Base-by-base conservation (phyloP, 441 rosid species). In the Euphorbia corollata region DNA sequence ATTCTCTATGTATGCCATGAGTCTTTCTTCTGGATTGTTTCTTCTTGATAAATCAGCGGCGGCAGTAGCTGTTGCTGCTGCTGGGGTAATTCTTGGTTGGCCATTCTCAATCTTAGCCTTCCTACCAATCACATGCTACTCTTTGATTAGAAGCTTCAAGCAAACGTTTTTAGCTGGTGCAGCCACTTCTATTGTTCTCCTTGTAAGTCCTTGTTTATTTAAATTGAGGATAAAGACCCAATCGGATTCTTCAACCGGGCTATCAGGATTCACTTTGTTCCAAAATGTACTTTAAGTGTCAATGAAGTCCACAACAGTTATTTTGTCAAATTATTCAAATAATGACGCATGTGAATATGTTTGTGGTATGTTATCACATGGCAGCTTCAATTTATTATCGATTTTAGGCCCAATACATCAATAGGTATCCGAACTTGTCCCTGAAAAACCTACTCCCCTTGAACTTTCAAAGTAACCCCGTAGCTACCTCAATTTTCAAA, bases 1-100 rank as follows among this genome's bases (percentile, higher is more conserved):
- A 19, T 93, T 93, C 80, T 86, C 98, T 27, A 90, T 93, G 97
- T 89, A 93, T 81, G 96, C 96, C 30, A 85, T 91, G 79, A 90
- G 96, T 78, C 98, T 93, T 65, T 80, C 95, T 2, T 93, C 90
- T 8, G 98, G 98, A 57, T 78, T 93, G 27, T 83, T 93, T 77
- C 95, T 93, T 72, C 88, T 93, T 23, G 91, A 84, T 70, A 89
- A 86, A 74, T 85, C 80, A 61, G 87, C 81, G 54, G 68, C 71
- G 82, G 91, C 97, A 66, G 94, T 90, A 60, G 81, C 86, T 63
- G 55, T 63, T 64, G 72, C 70, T 27, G 87, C 83, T 54, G 47
- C 61, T 13, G 97, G 97, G 41, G 96, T 91, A 69, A 78, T 93
- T 73, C 93, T 93, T 73, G 98, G 97, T 65, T 91, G 97, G 98